Evolutionary conservation across 1,284 basidiomycete genomes (phyloP), one percentile per base, ranked within the genome.

Genomic region (Naganishia albida): DNA sequence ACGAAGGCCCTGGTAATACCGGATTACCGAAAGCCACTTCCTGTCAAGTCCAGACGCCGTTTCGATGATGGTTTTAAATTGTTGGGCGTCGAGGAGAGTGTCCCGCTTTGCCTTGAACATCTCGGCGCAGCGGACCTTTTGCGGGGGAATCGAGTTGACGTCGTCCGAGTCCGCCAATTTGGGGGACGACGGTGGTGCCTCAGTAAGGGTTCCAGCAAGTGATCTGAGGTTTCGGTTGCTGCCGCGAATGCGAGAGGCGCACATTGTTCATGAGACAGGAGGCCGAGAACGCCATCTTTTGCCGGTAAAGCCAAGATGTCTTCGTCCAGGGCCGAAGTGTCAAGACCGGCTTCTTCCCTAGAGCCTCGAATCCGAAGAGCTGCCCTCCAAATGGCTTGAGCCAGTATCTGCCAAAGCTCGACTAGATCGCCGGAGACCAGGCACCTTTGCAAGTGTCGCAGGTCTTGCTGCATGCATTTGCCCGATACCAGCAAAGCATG

Each of bases 401-500:
- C 65, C 23, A 65, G 48, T 23, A 34, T 30, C 16, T 55, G n/a
- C n/a, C n/a, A n/a, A n/a, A n/a, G n/a, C n/a, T n/a, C n/a, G n/a
- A n/a, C n/a, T n/a, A n/a, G n/a, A n/a, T n/a, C n/a, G n/a, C n/a
- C n/a, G n/a, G n/a, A n/a, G n/a, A n/a, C n/a, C n/a, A n/a, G n/a
- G n/a, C n/a, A n/a, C n/a, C n/a, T n/a, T n/a, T n/a, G n/a, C n/a
- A n/a, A n/a, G n/a, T n/a, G n/a, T n/a, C n/a, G n/a, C n/a, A n/a
- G n/a, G n/a, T n/a, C n/a, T n/a, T n/a, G n/a, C n/a, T n/a, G n/a
- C n/a, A n/a, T n/a, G n/a, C n/a, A n/a, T n/a, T n/a, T n/a, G 7
- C 69, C 52, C 7, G 70, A 64, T 12, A 72, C 6, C 1, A 72
- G 60, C 3, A 70, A 62, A 23, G 70, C 68, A 18, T 70, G 65